phyloP scores from a whole-genome alignment of 371 early-diverging fungal genomes.

The Mucor piriformis region DNA sequence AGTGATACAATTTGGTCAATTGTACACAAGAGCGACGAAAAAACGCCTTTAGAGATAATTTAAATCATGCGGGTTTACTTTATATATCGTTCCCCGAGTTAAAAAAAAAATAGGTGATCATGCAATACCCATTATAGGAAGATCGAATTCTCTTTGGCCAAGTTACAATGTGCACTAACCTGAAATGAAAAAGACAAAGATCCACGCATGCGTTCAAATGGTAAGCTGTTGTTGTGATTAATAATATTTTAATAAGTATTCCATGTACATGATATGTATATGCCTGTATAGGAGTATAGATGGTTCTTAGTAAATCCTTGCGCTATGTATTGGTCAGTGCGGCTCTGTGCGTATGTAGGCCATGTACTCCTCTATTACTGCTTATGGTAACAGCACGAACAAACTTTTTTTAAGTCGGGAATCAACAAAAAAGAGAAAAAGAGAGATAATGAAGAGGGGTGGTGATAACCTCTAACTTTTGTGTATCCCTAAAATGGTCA shows the following conservation, averaged over 20 bases:
- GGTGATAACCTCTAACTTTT: conserved; percentile 1
- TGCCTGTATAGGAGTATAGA: background rate
- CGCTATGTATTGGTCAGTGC: background rate
- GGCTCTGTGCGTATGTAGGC: background rate
- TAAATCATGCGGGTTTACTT: background rate
- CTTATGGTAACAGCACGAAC: background rate
- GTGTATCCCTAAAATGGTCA: conserved; percentile 1
- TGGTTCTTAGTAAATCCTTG: no score
- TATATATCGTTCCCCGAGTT: background rate
- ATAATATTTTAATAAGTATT: background rate
- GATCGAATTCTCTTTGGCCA: background rate
- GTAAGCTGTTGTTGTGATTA: background rate
- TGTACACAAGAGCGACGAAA: background rate
- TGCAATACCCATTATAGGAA: background rate
- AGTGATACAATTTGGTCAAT: background rate
- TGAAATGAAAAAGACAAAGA: background rate
- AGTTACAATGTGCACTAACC: background rate
- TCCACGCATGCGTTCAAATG: background rate
- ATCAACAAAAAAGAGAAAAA: background rate
- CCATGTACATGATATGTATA: background rate
- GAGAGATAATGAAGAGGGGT: background rate
- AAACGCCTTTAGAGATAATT: background rate
- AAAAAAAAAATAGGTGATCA: background rate
- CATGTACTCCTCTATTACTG: background rate
- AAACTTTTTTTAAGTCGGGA: background rate